Evolutionary conservation across 2,329 filamentous ascomycete genomes (phyloP), one percentile per base, ranked within the genome.

Genomic region (Fusarium euwallaceae): DNA sequence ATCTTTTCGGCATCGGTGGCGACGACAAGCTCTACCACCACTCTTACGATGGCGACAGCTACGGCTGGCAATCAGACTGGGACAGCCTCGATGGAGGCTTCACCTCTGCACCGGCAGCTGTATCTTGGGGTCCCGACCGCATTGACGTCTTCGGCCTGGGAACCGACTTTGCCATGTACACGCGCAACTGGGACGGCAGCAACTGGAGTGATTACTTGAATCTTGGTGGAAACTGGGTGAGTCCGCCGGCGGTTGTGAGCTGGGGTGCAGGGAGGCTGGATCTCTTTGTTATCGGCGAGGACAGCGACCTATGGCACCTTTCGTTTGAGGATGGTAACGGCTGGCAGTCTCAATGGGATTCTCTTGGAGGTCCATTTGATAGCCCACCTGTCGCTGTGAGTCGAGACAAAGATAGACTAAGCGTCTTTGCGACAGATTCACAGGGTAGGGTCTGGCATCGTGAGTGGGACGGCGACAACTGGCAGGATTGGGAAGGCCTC

Each of bases 201-300:
- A 32, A 43, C 4, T 78, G 77, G 75, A 64, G 61, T 14, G 48
- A 37, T 11, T 80, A 77, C 75, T 63, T 75, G 51, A 71, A 73
- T 37, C 76, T 82, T 53, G 81, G 80, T 56, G 81, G 80, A 1
- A 20, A 45, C 8, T 61, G 59, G 59, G 24, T 4, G 67, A 73
- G 43, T 64, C 81, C 34, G 71, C 75, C 66, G 68, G 75, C 51
- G 70, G 78, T 60, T 77, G 81, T 80, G 43, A 77, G 76, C 0
- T 79, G 77, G 76, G 80, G 71, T 1, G 29, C 61, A 10, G 75
- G 80, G 55, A 74, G 79, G 48, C 72, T 80, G 34, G 77, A 80
- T 34, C 66, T 82, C 12, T 81, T 81, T 55, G 80, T 78, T 6
- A 71, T 79, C 12, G 78, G 78, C 8, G 82, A 39, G 71, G 78